A percentile compares a stretch with the other conserved stretches of the same genome.
Evolutionary conservation across 2,329 filamentous ascomycete species (phyloP).

Genomic region (Sarocladium oryzae): DNA sequence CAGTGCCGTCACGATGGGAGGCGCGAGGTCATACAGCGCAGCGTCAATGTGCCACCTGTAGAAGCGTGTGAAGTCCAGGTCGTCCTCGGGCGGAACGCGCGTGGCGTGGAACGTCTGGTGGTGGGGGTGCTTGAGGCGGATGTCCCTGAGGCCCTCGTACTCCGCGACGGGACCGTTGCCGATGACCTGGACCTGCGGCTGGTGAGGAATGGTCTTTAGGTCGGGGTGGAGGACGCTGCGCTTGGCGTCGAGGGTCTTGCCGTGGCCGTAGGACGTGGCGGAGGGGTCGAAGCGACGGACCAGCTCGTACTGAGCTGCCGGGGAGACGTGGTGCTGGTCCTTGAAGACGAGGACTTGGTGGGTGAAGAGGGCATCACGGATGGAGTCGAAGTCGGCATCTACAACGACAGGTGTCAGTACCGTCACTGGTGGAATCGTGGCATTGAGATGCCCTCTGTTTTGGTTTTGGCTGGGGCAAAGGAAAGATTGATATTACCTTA

Average conservation of each 20-base stretch:
- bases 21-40: slow-evolving; percentile 68
- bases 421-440: too few relatives aligned
- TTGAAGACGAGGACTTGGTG: slow-evolving; percentile 68
- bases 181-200: slow-evolving; percentile 70
- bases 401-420: slow-evolving; percentile 15
- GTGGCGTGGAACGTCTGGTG: slow-evolving; percentile 70
- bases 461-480: too few relatives aligned
- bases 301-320: slow-evolving; percentile 66
- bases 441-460: too few relatives aligned
- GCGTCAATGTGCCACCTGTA: slow-evolving; percentile 80
- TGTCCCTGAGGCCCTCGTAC: slow-evolving; percentile 65
- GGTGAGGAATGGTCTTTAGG: slow-evolving; percentile 72
- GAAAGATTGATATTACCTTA: too few relatives aligned
- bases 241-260: slow-evolving; percentile 62
- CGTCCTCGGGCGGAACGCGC: slow-evolving; percentile 47
- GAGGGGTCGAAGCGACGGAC: slow-evolving; percentile 67
- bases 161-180: slow-evolving; percentile 64
- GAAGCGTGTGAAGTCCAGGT: slow-evolving; percentile 48
- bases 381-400: slow-evolving; percentile 58
- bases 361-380: slow-evolving; percentile 60
- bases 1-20: slow-evolving; percentile 65
- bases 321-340: slow-evolving; percentile 55
- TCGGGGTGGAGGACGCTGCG: slow-evolving; percentile 68
- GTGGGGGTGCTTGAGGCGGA: slow-evolving; percentile 67
- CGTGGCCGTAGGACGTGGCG: slow-evolving; percentile 64